Evolutionary conservation across 2,329 filamentous ascomycete genomes (phyloP).

Genomic region (Cryphonectria japonica): DNA sequence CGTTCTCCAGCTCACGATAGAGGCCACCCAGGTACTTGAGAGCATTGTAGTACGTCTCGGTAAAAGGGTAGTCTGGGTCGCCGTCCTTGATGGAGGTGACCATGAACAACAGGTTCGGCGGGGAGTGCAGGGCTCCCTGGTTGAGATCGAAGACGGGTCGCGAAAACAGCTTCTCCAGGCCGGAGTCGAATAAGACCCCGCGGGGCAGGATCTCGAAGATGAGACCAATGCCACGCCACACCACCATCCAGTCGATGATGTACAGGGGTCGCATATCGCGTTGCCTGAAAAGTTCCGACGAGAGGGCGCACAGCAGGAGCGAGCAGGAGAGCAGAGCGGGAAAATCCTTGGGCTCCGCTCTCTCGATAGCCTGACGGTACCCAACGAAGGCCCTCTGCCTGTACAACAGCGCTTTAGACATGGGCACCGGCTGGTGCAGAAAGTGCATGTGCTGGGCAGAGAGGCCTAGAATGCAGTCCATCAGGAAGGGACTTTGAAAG

Average conservation of each 20-base stretch:
- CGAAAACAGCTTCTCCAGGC: constrained; percentile 52
- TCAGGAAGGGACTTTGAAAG: constrained; percentile 57
- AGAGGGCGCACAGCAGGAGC: constrained; percentile 54
- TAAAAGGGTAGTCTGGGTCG: constrained; percentile 47
- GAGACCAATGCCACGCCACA: constrained; percentile 58
- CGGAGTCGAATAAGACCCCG: constrained; percentile 42
- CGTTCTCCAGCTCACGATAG: constrained; percentile 51
- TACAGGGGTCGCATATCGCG: constrained; percentile 49
- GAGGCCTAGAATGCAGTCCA: constrained; percentile 58
- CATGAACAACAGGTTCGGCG: constrained; percentile 54
- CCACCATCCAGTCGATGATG: constrained; percentile 59
- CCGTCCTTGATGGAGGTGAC: constrained; percentile 47
- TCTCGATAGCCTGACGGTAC: constrained; percentile 55
- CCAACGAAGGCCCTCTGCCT: constrained; percentile 54
- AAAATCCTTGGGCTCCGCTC: constrained; percentile 48
- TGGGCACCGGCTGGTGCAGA: constrained; percentile 45
- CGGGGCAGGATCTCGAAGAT: constrained; percentile 48
- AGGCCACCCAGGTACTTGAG: constrained; percentile 56
- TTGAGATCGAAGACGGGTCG: constrained; percentile 54
- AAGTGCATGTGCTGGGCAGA: constrained; percentile 53
- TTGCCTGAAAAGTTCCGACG: constrained; percentile 56
- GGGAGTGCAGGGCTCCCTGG: constrained; percentile 46
- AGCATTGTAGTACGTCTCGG: constrained; percentile 49
- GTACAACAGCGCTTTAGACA: constrained; percentile 47
- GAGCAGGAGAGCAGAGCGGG: constrained; percentile 57